Evolutionary conservation across 2,329 filamentous ascomycete genomes (phyloP).

Genomic region (Sphaerulina vaccinii): DNA sequence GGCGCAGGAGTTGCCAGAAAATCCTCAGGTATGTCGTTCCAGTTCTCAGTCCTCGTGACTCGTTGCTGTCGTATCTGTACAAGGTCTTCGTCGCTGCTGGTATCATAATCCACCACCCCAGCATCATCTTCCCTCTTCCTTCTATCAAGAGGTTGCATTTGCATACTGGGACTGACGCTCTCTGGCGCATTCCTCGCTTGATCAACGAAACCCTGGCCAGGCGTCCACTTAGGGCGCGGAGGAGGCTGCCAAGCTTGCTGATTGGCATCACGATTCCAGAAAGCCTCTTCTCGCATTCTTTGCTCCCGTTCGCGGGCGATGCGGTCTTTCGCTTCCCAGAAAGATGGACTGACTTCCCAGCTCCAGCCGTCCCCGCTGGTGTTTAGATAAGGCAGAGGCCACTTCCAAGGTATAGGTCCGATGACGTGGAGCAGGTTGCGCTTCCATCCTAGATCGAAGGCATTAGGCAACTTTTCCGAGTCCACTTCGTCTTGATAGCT

Average conservation of each 20-base stretch:
- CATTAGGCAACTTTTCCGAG: constrained; percentile 82
- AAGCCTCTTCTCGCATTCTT: constrained; percentile 33
- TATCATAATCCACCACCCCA: constrained; percentile 38
- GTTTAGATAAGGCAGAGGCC: constrained; percentile 78
- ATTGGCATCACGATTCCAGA: constrained; percentile 18
- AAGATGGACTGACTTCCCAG: constrained; percentile 83
- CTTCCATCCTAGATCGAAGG: constrained; percentile 84
- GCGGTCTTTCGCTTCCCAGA: constrained; percentile 67
- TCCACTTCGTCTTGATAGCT: constrained; percentile 88
- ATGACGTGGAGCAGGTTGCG: constrained; percentile 80
- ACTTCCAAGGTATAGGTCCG: constrained; percentile 68
- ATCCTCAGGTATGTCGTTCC: constrained; percentile 52
- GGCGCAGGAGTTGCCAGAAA: constrained; percentile 32
- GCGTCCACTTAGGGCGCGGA: constrained; percentile 27
- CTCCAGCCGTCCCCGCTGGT: constrained; percentile 90
- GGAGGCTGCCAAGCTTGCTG: constrained; percentile 21
- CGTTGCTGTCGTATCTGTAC: constrained; percentile 7
- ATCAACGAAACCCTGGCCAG: constrained; percentile 40
- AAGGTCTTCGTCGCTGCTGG: constrained; percentile 29
- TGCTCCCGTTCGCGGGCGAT: constrained; percentile 48
- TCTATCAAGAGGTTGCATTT: constrained; percentile 44
- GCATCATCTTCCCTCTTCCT: constrained; percentile 29
- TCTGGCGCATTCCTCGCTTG: constrained; percentile 15
- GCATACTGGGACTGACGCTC: constrained; percentile 31
- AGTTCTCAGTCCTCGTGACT: constrained; percentile 38